Base-by-base conservation (phyloP, 441 rosid species). In the Croton setiger region DNA sequence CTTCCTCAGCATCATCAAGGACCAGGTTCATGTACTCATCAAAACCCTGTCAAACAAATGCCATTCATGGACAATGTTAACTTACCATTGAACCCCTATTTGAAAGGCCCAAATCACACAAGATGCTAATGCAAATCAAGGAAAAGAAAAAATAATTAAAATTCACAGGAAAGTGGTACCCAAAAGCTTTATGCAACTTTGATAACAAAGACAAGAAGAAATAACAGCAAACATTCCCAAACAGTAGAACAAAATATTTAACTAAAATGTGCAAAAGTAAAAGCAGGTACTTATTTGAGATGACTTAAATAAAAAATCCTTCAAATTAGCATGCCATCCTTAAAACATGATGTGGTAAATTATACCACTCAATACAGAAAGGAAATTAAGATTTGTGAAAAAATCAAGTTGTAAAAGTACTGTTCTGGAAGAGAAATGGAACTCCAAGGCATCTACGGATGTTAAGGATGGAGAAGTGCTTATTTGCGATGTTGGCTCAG, bases 1-100 rank as follows among this genome's bases (percentile, higher is more conserved):
- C 94, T 80, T 94, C 96, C 77, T 94, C 98, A 31, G 99, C 97
- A 45, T 94, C 98, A 27, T 90, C 98, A 68, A 90, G 75, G 31
- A 94, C 99, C 62, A 94, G 76, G 72, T 90, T 94, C 98, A 94
- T 94, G 80, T 91, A 91, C 75, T 94, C 98, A 60, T 90, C 97
- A 73, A 94, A 91, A 0, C 96, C 98, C 98, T 91, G 80, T 47
- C 15, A 57, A 67, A 6, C 1, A 81, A 67, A 49, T 21, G 45
- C 17, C 13, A 58, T 63, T 74, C 27, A 36, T 10, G 37, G 31
- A 27, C 31, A 2, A 27, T 27, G 2, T 27, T 27, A 27, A 27
- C 31, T 27, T 27, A 27, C 1, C 31, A 27, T 27, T 27, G 31
- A 27, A 27, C 31, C 31, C 31, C 31, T 27, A 27, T n/a, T n/a